A percentile compares a stretch with the other conserved stretches of the same genome.
phyloP scores from a whole-genome alignment of 768 basidiomycete species.

The Lactarius hatsudake region DNA sequence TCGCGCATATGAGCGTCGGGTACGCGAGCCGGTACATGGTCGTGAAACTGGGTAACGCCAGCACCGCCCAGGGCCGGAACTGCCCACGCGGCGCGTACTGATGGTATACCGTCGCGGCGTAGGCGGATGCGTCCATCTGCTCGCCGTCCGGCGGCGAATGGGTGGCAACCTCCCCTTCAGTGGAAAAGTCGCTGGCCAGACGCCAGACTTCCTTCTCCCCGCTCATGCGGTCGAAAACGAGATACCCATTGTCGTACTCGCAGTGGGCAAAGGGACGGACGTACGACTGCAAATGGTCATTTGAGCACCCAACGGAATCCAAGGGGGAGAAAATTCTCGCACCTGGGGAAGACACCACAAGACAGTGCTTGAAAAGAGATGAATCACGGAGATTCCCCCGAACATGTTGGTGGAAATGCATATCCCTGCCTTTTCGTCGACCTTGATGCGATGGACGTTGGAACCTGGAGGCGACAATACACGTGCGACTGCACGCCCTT shows the following conservation, averaged over 20 bases:
- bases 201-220: constrained; percentile 73
- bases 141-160: constrained; percentile 28
- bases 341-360: constrained; percentile 68
- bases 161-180: constrained; percentile 10
- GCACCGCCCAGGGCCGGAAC: constrained; percentile 61
- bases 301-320: neutral
- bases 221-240: constrained; percentile 62
- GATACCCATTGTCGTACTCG: constrained; percentile 70
- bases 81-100: constrained; percentile 40
- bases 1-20: constrained; percentile 56
- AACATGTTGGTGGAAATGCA: constrained; percentile 53
- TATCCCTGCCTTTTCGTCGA: constrained; percentile 60
- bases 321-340: constrained; percentile 24
- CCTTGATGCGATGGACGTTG: constrained; percentile 70
- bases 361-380: constrained; percentile 45
- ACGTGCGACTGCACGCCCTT: constrained; percentile 41
- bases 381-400: constrained; percentile 60
- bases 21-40: constrained; percentile 65
- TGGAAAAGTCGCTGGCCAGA: constrained; percentile 35
- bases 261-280: constrained; percentile 61
- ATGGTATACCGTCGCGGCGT: constrained; percentile 28
- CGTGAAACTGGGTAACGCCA: constrained; percentile 43
- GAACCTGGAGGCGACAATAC: constrained; percentile 36
- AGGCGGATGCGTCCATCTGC: constrained; percentile 30
- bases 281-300: constrained; percentile 39